Base-by-base conservation (phyloP, 257 asterid species). In the Ilex asprella region DNA sequence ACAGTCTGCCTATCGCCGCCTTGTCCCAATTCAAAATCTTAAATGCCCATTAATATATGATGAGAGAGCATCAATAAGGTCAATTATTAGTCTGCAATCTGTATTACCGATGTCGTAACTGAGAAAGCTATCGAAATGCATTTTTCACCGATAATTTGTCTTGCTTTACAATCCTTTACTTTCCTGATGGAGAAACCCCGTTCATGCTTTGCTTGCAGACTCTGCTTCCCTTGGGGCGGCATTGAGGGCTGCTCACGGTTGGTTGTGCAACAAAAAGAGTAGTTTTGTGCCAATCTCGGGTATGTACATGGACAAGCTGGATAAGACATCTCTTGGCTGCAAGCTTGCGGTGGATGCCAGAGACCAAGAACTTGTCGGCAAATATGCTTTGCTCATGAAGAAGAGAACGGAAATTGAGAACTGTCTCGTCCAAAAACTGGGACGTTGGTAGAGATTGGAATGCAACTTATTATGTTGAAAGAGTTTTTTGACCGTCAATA, bases 211-310 rank as follows among this genome's bases (percentile, higher is more conserved):
- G 32, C 52, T 56, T 52, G 63, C 81, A 90, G 97, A 87, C 76
- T 87, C 97, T 0, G 96, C 96, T 70, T 90, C 95, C 14, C 72
- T 87, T 77, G 97, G 96, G 29, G 97, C 97, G 56, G 95, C 97
- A 54, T 35, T 90, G 69, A 85, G 96, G 82, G 93, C 97, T 7
- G 97, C 97, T 57, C 96, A 90, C 43, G 97, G 96, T 30, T 90
- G 96, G 95, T 60, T 90, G 83, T 87, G 96, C 78, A 52, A 81
- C 71, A 72, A 74, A 75, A 82, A 80, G 75, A 93, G 84, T 1
- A 49, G 52, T 2, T 84, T 87, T 60, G 78, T 87, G 7, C 89
- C 93, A 1, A 82, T 85, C 53, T 80, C 87, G 11, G 30, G 65
- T 70, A 83, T 90, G 86, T 87, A 90, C 62, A 32, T 16, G 52